Percentiles rank a stretch among this genome's conserved stretches.
Conservation (phyloP, 176 grass and related monocot genomes). For the Oryza glumipatula region DNA sequence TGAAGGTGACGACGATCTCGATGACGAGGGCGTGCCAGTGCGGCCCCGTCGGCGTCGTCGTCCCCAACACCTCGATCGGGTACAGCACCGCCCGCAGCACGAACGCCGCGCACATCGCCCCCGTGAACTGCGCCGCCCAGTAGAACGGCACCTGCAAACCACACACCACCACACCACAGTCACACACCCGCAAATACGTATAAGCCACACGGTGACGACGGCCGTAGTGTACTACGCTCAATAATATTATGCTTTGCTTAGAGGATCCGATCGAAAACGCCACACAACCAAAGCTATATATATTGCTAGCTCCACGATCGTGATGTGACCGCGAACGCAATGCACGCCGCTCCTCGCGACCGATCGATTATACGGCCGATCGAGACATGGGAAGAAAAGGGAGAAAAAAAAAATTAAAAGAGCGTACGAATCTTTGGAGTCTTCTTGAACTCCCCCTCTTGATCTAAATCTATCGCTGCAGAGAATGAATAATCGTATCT, state of each 20-base stretch:
- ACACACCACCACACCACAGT: neutral
- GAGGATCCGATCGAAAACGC: too few species aligned
- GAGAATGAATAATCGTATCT: neutral
- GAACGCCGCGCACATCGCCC: constrained; percentile 81
- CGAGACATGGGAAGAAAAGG: neutral
- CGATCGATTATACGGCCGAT: neutral
- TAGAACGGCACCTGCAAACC: constrained; percentile 84
- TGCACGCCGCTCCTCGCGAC: neutral
- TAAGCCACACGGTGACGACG: too few species aligned
- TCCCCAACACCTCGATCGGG: constrained; percentile 70
- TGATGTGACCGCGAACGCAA: neutral
- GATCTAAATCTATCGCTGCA: neutral
- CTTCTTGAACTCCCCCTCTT: neutral
- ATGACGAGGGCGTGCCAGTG: constrained; percentile 76
- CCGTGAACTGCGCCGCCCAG: constrained; percentile 88
- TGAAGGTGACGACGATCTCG: constrained; percentile 91
- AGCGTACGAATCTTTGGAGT: neutral
- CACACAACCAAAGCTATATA: neutral
- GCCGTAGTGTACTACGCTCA: too few species aligned
- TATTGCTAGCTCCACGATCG: neutral
- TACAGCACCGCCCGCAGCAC: constrained; percentile 68
- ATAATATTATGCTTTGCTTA: neutral
- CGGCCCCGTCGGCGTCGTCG: constrained; percentile 71
- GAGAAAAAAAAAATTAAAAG: neutral
- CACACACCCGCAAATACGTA: neutral